Conservation (phyloP, 257 asterid species). For the Scutellaria galericulata region DNA sequence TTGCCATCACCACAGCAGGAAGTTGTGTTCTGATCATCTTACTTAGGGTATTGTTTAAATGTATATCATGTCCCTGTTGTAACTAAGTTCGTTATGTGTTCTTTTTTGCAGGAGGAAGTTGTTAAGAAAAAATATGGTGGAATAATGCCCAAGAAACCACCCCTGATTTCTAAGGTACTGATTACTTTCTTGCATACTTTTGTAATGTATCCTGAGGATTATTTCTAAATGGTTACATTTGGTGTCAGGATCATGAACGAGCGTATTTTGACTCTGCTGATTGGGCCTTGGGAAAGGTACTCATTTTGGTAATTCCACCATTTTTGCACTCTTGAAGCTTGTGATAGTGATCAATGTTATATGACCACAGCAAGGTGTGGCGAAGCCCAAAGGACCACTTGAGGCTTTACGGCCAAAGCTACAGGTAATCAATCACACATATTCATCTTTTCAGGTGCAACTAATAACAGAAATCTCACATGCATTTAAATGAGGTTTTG, state of each 20-base stretch:
- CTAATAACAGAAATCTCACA: neutral
- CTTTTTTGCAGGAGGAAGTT: constrained; percentile 62
- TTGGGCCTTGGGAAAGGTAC: constrained; percentile 99
- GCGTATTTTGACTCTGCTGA: constrained; percentile 99
- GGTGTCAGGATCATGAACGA: constrained; percentile 91
- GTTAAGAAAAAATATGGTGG: constrained; percentile 94
- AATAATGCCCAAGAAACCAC: constrained; percentile 90
- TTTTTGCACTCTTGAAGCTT: constrained; percentile 27
- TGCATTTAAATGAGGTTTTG: neutral
- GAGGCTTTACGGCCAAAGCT: constrained; percentile 98
- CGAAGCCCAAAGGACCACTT: constrained; percentile 97
- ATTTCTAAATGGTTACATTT: constrained; percentile 27
- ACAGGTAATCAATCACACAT: constrained; percentile 58
- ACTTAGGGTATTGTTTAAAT: neutral
- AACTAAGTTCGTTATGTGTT: neutral
- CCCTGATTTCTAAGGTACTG: constrained; percentile 84
- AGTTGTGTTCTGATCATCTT: constrained; percentile 48
- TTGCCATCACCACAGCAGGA: constrained; percentile 59
- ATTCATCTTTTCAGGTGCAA: neutral
- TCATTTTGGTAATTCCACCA: constrained; percentile 22
- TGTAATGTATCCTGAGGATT: constrained; percentile 18
- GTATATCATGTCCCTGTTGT: constrained; percentile 22
- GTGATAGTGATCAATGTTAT: constrained; percentile 30
- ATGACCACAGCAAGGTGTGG: constrained; percentile 81
- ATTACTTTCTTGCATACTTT: constrained; percentile 12